Percentiles rank a stretch among this genome's conserved stretches.
Conservation (phyloP, 768 basidiomycete species). For the Tulasnella sp. region DNA sequence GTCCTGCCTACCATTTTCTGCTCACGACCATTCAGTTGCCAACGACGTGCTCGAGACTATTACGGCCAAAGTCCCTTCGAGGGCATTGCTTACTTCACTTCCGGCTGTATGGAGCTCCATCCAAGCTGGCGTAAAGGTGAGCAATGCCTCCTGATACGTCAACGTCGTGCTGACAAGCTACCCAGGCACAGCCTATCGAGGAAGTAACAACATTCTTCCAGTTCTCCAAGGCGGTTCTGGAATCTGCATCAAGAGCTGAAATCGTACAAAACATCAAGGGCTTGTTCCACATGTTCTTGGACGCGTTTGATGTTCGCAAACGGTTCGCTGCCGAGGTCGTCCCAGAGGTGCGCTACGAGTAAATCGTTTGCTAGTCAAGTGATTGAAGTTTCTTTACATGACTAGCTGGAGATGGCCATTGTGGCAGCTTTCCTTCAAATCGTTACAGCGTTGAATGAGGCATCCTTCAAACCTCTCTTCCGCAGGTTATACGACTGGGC, state of each 20-base stretch:
- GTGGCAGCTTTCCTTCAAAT: slow-evolving; percentile 75
- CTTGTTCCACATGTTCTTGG: slow-evolving; percentile 67
- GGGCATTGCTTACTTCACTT: slow-evolving; percentile 13
- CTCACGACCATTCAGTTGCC: background rate
- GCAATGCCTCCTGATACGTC: background rate
- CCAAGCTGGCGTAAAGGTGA: background rate
- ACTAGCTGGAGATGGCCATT: slow-evolving; percentile 27
- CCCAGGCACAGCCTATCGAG: slow-evolving; percentile 13
- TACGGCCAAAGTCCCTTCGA: slow-evolving; percentile 10
- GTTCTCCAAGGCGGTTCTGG: slow-evolving; percentile 51
- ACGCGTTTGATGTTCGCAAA: slow-evolving; percentile 50
- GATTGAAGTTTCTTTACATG: background rate
- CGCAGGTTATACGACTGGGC: slow-evolving; percentile 92
- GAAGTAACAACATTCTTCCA: slow-evolving; percentile 47
- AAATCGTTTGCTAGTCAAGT: background rate
- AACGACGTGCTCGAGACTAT: slow-evolving; percentile 15
- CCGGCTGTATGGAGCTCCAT: slow-evolving; percentile 3
- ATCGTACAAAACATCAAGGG: slow-evolving; percentile 53
- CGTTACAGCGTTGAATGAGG: slow-evolving; percentile 86
- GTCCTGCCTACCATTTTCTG: background rate
- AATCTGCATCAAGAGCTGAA: slow-evolving; percentile 47
- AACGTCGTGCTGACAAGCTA: background rate
- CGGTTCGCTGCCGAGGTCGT: slow-evolving; percentile 21
- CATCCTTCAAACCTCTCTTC: slow-evolving; percentile 82
- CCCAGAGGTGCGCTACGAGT: slow-evolving; percentile 1